These are phyloP conservation scores for Cercospora nicotianae DNA, from an alignment of 2,329 filamentous ascomycete species.

Conservation along the genomic window DNA sequence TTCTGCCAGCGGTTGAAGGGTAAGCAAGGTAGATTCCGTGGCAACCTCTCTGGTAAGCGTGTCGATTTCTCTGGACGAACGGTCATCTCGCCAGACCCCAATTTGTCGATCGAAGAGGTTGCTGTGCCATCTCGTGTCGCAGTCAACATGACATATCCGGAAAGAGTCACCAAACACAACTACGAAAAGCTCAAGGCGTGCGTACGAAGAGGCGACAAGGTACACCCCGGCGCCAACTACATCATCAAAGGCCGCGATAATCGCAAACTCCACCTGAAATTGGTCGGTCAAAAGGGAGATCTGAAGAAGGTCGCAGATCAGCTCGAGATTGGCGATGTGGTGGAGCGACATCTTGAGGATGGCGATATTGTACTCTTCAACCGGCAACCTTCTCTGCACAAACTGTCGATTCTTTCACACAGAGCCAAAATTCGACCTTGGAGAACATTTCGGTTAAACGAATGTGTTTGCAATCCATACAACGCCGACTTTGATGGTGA, in stretches of 20 bases:
- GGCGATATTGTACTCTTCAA: constrained; percentile 97
- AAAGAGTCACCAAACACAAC: constrained; percentile 82
- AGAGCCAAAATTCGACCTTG: constrained; percentile 89
- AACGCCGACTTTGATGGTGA: constrained; percentile 99
- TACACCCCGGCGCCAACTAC: constrained; percentile 86
- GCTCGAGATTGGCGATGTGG: constrained; percentile 78
- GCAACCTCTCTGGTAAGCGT: constrained; percentile 95
- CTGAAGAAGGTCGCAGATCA: constrained; percentile 69
- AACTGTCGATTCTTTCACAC: constrained; percentile 97
- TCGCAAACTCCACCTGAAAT: constrained; percentile 71
- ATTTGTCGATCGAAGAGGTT: constrained; percentile 88
- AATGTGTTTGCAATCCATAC: constrained; percentile 97
- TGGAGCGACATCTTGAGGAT: constrained; percentile 92
- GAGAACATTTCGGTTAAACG: constrained; percentile 94
- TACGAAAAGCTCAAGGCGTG: constrained; percentile 75
- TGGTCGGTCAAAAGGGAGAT: constrained; percentile 49
- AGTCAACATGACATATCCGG: constrained; percentile 93
- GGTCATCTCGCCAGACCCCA: constrained; percentile 96
- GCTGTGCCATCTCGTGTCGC: constrained; percentile 90
- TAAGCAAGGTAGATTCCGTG: constrained; percentile 95
- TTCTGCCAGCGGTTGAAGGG: constrained; percentile 96
- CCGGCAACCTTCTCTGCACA: constrained; percentile 94
- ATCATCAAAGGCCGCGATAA: constrained; percentile 70
- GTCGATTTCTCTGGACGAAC: constrained; percentile 97
- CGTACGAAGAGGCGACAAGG: constrained; percentile 70